phyloP scores from a whole-genome alignment of 495 filamentous ascomycete species.

The Aeminium ludgeri region DNA sequence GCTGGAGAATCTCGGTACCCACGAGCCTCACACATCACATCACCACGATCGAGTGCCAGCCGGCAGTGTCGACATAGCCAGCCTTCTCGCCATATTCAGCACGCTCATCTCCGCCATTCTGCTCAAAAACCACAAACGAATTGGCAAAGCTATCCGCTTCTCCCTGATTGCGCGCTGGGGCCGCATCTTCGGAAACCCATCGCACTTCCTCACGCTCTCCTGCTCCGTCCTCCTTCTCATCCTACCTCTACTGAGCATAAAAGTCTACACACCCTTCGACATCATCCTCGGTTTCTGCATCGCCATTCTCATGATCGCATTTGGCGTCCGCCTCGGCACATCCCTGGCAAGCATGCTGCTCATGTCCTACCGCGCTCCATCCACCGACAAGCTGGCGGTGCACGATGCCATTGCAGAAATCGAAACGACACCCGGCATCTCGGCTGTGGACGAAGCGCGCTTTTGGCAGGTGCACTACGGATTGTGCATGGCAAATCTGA shows the following conservation, averaged over 20 bases:
- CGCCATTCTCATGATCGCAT: conserved; percentile 66
- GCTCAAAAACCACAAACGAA: conserved; percentile 83
- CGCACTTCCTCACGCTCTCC: conserved; percentile 79
- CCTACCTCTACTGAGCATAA: conserved; percentile 63
- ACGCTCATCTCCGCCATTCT: conserved; percentile 75
- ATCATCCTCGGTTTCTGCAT: conserved; percentile 62
- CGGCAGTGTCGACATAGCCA: conserved; percentile 65
- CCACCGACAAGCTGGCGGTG: conserved; percentile 25
- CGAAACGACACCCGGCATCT: conserved; percentile 57
- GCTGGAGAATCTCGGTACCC: conserved; percentile 43
- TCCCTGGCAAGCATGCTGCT: conserved; percentile 83
- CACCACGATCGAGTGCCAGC: conserved; percentile 50
- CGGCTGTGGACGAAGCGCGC: conserved; percentile 65
- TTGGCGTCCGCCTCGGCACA: conserved; percentile 67
- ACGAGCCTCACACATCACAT: conserved; percentile 54
- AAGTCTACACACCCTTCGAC: conserved; percentile 64
- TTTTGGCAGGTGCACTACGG: conserved; percentile 99
- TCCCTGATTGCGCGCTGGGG: conserved; percentile 69
- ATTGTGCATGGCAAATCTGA: conserved; percentile 85
- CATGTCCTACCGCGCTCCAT: conserved; percentile 58
- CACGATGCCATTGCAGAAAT: conserved; percentile 68
- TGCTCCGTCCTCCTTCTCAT: conserved; percentile 67
- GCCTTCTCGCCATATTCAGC: conserved; percentile 69
- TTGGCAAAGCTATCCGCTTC: conserved; percentile 67
- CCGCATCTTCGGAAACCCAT: conserved; percentile 70